phyloP scores from a whole-genome alignment of 371 early-diverging fungal species.

The Zopfochytrium polystomum region DNA sequence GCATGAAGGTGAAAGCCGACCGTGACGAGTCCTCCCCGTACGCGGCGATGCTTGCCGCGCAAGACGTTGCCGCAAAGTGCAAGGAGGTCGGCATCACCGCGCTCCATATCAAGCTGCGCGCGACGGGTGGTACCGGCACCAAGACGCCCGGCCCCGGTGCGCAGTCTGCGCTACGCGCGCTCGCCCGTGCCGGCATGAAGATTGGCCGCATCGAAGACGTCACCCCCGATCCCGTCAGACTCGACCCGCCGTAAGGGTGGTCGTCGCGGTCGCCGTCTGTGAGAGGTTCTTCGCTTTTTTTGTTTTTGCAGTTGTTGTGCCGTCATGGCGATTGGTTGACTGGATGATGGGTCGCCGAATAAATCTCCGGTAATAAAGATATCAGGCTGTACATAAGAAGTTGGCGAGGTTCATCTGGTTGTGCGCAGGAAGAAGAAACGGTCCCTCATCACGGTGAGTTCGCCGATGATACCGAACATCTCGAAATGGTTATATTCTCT shows the following conservation, averaged over 20 bases:
- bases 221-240: slow-evolving; percentile 99
- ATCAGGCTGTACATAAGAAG: no score
- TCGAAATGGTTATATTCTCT: no score
- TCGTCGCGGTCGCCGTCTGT: slow-evolving; percentile 99
- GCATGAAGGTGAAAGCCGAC: slow-evolving; percentile 99
- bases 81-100: slow-evolving; percentile 99
- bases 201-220: slow-evolving; percentile 99
- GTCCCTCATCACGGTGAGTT: no score
- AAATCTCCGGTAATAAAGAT: no score
- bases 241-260: slow-evolving; percentile 99
- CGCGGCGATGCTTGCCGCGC: slow-evolving; percentile 99
- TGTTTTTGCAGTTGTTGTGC: no score
- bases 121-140: slow-evolving; percentile 99
- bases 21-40: slow-evolving; percentile 99
- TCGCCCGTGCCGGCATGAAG: slow-evolving; percentile 98
- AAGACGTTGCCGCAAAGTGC: slow-evolving; percentile 98
- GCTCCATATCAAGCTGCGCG: slow-evolving; percentile 99
- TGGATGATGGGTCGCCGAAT: no score
- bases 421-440: no score
- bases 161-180: slow-evolving; percentile 98
- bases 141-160: slow-evolving; percentile 99
- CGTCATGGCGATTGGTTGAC: no score
- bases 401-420: no score
- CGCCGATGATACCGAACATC: no score
- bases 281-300: no score